Base-by-base conservation (phyloP, 345 rosid species). In the Euphorbia tirucalli region DNA sequence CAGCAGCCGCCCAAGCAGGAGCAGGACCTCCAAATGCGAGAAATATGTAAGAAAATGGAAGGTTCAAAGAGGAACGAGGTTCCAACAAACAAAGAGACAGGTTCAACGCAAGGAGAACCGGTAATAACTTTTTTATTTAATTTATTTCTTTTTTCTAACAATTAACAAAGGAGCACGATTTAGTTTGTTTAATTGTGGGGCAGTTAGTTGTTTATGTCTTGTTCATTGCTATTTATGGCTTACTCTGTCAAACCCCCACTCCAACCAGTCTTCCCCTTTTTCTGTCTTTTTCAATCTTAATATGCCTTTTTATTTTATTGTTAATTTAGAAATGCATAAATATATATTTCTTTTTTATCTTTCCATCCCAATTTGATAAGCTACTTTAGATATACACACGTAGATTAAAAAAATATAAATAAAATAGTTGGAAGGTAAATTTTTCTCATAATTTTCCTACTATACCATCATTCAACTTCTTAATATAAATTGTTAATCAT, bases 1-100 rank as follows among this genome's bases (percentile, higher is more conserved):
- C 13, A 25, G 28, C 54, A 49, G 57, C 48, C 16, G 19, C 66
- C 75, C n/a, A n/a, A n/a, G n/a, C n/a, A n/a, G 69, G 77, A 76
- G 75, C 78, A 31, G 78, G 72, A 41, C 66, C 49, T 61, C 57
- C 4, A 16, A 54, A 62, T 61, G 21, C 7, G 10, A 57, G 60
- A 70, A 19, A 50, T 22, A 52, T 43, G 41, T 18, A 56, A 30
- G 28, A 21, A 66, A 54, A 49, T 28, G 71, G 60, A 52, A 16
- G 55, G 30, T 46, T 65, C 18, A 30, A 31, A 64, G 3, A 16
- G 48, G 39, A 32, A 18, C 69, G 43, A 65, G n/a, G n/a, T n/a
- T n/a, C n/a, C n/a, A 46, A 9, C 48, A 28, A 32, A 28, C 21
- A 55, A 65, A 44, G 54, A 7, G 71, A 69, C 71, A 65, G 61